Base-by-base conservation (phyloP, 2,329 filamentous ascomycete species). In the Onygena corvina region DNA sequence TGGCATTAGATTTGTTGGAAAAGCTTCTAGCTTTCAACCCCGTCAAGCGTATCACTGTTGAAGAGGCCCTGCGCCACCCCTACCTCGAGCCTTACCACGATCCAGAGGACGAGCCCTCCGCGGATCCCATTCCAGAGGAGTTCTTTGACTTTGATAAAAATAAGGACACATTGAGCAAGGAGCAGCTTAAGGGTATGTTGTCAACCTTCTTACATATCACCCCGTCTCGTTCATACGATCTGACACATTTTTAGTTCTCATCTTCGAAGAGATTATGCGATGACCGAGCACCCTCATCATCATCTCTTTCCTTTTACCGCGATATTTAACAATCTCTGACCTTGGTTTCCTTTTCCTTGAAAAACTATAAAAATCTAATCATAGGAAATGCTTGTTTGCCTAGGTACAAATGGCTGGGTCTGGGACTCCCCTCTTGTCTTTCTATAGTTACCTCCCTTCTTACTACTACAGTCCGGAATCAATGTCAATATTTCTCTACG, bases 71-170 rank as follows among this genome's bases (percentile, higher is more conserved):
- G 56, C 93, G 92, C 71, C 92, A 98, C 71, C 90, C 92, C 3
- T 98, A 98, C 70, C 79, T 98, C 29, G 92, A 98, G 74, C 92
- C 92, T 4, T 98, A 98, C 70, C 92, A 98, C 68, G 92, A 98
- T 67, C 92, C 92, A 4, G 92, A 96, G 64, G 92, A 98, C 65
- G 92, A 98, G 76, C 92, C 92, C 46, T 95, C 87, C 9, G 92
- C 92, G 14, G 86, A 89, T 36, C 89, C 92, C 18, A 98, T 98
- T 61, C 92, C 92, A 18, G 90, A 96, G 67, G 90, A 94, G 67
- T 98, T 98, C 76, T 98, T 98, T 67, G 92, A 98, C 70, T 98
- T 98, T 68, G 92, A 98, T 71, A 95, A 95, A 78, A 94, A 96
- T 76, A 98, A 98, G 80, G 92, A 98, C 68, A 92, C 84, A 61